phyloP scores from a whole-genome alignment of 1,139 yeast genomes.

The Taiozyma sp. region DNA sequence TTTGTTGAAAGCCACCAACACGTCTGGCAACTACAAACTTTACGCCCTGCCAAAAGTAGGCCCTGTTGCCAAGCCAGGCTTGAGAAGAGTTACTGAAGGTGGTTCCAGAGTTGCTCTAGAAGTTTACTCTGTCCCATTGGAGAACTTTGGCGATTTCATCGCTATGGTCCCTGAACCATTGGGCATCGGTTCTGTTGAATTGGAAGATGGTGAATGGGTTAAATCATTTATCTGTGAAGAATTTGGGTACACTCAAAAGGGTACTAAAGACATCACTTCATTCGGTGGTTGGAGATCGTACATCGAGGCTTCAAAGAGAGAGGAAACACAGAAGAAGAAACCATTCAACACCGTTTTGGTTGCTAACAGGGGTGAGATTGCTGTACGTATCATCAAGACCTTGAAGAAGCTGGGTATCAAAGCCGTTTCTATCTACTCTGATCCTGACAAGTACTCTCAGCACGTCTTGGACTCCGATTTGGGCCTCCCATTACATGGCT shows the following conservation, averaged over 20 bases:
- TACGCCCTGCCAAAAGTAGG: conserved; percentile 74
- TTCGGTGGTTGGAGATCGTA: conserved; percentile 88
- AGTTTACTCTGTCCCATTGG: conserved; percentile 75
- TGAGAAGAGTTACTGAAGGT: conserved; percentile 47
- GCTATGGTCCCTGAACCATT: conserved; percentile 89
- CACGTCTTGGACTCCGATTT: conserved; percentile 82
- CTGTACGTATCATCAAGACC: conserved; percentile 88
- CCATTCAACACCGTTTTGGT: conserved; percentile 85
- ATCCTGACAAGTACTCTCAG: conserved; percentile 81
- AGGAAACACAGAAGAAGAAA: conserved; percentile 28
- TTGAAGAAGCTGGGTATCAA: conserved; percentile 71
- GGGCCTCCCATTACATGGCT: conserved; percentile 73
- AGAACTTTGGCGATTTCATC: conserved; percentile 74
- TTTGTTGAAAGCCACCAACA: conserved; percentile 56
- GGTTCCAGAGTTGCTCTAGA: conserved; percentile 71
- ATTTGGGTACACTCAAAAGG: conserved; percentile 63
- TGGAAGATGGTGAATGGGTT: conserved; percentile 73
- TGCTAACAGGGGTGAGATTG: conserved; percentile 97
- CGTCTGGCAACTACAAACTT: conserved; percentile 67
- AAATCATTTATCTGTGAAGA: conserved; percentile 95
- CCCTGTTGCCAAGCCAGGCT: conserved; percentile 84
- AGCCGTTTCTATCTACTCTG: conserved; percentile 85
- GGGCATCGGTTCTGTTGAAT: conserved; percentile 89
- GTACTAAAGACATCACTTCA: conserved; percentile 71
- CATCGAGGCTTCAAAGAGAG: conserved; percentile 33